phyloP scores from a whole-genome alignment of 192 early-diverging fungal species.

The Chytriomyces hyalinus region DNA sequence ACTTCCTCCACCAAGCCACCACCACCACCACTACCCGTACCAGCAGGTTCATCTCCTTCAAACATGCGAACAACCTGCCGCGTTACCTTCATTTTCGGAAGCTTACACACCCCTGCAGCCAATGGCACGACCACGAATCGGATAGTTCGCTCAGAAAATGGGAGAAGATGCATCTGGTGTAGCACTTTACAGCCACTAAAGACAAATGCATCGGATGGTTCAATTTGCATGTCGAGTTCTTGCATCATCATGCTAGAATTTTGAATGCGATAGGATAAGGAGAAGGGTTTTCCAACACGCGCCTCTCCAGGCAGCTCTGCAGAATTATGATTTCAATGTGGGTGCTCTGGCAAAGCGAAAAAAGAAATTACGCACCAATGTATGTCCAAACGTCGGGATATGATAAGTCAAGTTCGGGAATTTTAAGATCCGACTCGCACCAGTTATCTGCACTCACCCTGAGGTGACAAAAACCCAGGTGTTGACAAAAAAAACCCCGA shows the following conservation, averaged over 20 bases:
- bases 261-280: conserved; percentile 62
- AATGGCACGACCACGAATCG: conserved; percentile 69
- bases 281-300: conserved; percentile 63
- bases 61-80: conserved; percentile 14
- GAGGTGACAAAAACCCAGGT: neutral
- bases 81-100: conserved; percentile 56
- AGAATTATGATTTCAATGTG: neutral
- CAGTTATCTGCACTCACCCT: neutral
- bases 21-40: neutral
- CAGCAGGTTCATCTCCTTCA: neutral
- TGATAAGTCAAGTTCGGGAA: conserved; percentile 24
- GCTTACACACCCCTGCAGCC: conserved; percentile 54
- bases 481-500: no score
- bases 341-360: neutral
- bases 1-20: conserved; percentile 20
- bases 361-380: conserved; percentile 16
- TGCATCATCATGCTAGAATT: conserved; percentile 61
- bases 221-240: conserved; percentile 64
- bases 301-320: conserved; percentile 65
- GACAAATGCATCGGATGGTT: conserved; percentile 74
- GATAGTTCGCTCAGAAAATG: conserved; percentile 55
- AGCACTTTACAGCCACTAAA: conserved; percentile 63
- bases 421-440: conserved; percentile 9
- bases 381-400: conserved; percentile 33
- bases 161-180: conserved; percentile 59